Base-by-base conservation (phyloP, 805 yeast genomes). In the Nakazawaea wickerhamii region DNA sequence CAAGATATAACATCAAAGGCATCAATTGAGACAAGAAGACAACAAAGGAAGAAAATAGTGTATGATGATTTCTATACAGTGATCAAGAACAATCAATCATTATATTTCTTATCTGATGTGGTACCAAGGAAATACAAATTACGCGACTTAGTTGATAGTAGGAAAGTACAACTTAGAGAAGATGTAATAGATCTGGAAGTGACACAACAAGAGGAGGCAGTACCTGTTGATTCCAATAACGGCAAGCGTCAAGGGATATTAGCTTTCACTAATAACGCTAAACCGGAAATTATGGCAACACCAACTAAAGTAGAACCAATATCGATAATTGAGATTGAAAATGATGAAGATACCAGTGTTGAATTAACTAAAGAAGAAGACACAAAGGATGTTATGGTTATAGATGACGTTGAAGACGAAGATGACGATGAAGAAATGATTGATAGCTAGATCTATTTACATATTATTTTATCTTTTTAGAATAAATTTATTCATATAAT, bases 1-100 rank as follows among this genome's bases (percentile, higher is more conserved):
- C 81, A 79, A 58, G 75, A 78, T 53, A 68, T 84, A 47, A 72
- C 85, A 1, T 87, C 81, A 55, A 86, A 82, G 55, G 89, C 93
- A 0, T 66, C 78, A 5, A 60, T 80, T 43, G 65, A 70, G 18
- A 84, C 95, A 25, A 75, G 78, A 50, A 65, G 78, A 28, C 83
- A 77, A 22, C 77, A 78, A 48, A 64, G 91, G 36, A 81, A 82
- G 65, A 81, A 80, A 50, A 62, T 86, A n/a, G 71, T 68, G 43
- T 86, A 86, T 58, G 70, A 73, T 38, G 95, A 85, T 57, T 75
- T 84, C 55, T 75, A 87, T 28, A 64, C 67, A 32, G 87, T 83
- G 1, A 88, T 82, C 3, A 52, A 68, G 19, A 64, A 67, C 40
- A 75, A 72, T 47, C 87, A 81, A 36, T 72, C 79, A 28, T 66